A percentile compares a stretch with the other conserved stretches of the same genome.
Evolutionary conservation across 768 basidiomycete genomes (phyloP).

Genomic region (Tylopilus intermedius): DNA sequence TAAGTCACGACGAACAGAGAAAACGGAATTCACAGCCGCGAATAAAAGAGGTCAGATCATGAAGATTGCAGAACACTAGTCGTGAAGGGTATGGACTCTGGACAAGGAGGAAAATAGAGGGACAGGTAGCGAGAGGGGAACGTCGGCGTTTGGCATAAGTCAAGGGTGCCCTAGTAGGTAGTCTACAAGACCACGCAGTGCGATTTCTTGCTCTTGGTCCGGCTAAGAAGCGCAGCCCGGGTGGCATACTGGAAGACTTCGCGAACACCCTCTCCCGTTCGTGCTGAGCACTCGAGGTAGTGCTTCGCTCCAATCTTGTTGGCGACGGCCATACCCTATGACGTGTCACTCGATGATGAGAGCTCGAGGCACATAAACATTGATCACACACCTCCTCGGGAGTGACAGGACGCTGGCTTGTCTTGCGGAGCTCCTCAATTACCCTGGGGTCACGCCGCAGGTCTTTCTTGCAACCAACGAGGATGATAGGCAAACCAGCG

Average conservation of each 20-base stretch:
- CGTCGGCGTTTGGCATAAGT: conserved; percentile 21
- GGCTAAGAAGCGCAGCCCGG: conserved; percentile 77
- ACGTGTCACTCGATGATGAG: background rate
- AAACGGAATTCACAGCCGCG: conserved; percentile 14
- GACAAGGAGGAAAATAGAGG: conserved; percentile 14
- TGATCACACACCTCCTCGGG: conserved; percentile 70
- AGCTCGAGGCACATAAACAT: background rate
- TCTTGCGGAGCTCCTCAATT: conserved; percentile 91
- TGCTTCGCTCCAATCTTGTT: conserved; percentile 96
- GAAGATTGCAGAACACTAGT: conserved; percentile 35
- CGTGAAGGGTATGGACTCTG: conserved; percentile 36
- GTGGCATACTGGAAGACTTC: conserved; percentile 99
- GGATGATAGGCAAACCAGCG: conserved; percentile 87
- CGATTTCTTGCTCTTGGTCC: conserved; percentile 43
- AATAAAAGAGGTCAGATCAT: conserved; percentile 32
- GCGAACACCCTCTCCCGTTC: conserved; percentile 92
- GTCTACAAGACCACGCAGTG: conserved; percentile 43
- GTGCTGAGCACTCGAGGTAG: conserved; percentile 97
- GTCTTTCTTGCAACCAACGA: conserved; percentile 99
- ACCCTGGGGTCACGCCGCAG: conserved; percentile 89
- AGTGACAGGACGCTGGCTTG: conserved; percentile 90
- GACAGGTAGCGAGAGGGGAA: conserved; percentile 16
- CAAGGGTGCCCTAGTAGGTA: conserved; percentile 19
- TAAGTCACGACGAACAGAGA: background rate
- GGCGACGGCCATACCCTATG: conserved; percentile 86